Evolutionary conservation across 108 stramenopile genomes (phyloP).

Genomic region (Heterococcus sp.): DNA sequence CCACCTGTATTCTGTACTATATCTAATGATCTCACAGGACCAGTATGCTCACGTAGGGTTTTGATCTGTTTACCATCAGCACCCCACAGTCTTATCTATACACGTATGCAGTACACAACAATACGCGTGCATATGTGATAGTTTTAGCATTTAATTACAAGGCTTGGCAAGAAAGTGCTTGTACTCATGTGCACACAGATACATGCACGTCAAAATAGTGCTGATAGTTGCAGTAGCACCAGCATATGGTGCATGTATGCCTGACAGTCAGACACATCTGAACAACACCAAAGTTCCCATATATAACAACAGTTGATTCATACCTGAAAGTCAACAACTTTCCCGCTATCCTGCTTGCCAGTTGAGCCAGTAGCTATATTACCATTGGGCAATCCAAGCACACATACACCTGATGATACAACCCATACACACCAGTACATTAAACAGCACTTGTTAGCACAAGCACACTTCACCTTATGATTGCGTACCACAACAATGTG

Average conservation of each 20-base stretch:
- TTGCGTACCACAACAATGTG: too few relatives aligned
- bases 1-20: slow-evolving; percentile 31
- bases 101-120: not conserved
- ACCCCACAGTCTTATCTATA: not conserved
- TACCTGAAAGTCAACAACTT: slow-evolving; percentile 39
- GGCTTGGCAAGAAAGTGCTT: not conserved
- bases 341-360: slow-evolving; percentile 17
- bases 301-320: not conserved
- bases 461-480: too few relatives aligned
- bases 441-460: too few relatives aligned
- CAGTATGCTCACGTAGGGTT: slow-evolving; percentile 15
- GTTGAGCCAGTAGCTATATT: slow-evolving; percentile 39
- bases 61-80: slow-evolving; percentile 1
- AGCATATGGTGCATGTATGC: too few relatives aligned
- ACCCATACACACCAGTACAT: too few relatives aligned
- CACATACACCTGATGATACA: slow-evolving; percentile 33
- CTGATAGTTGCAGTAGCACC: not conserved
- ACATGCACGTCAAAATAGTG: not conserved
- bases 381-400: slow-evolving; percentile 31
- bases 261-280: too few relatives aligned
- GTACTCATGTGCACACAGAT: not conserved
- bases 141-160: not conserved
- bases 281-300: too few relatives aligned
- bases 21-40: slow-evolving; percentile 43
- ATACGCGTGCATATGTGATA: not conserved